These are phyloP conservation scores for Claviceps humidiphila DNA, from an alignment of 2,329 filamentous ascomycete species.

Conservation along the genomic window DNA sequence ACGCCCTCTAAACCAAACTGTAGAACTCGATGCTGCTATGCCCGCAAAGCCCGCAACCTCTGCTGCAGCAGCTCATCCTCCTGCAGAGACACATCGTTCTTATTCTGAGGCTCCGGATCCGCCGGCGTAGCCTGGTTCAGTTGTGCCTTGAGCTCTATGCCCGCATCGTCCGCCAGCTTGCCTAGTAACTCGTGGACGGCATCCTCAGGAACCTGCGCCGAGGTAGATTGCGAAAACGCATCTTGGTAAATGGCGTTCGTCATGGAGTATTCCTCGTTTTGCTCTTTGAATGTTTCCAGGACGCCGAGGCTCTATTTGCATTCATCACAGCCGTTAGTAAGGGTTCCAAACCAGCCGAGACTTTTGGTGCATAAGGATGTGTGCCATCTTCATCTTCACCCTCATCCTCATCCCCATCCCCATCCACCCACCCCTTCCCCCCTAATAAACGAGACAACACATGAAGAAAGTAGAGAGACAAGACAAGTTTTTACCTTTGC, in stretches of 20 bases:
- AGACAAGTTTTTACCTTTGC: slow-evolving; percentile 30
- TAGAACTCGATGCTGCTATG: slow-evolving; percentile 17
- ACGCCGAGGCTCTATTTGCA: slow-evolving; percentile 38
- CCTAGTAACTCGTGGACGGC: slow-evolving; percentile 77
- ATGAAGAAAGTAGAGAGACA: neutral
- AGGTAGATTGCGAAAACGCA: slow-evolving; percentile 64
- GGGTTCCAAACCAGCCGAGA: too few relatives aligned
- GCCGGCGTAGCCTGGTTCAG: slow-evolving; percentile 45
- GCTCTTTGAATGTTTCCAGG: slow-evolving; percentile 46
- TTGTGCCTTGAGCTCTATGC: slow-evolving; percentile 68
- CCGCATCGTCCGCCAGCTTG: slow-evolving; percentile 78
- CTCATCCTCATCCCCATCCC: too few relatives aligned
- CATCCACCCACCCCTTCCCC: too few relatives aligned
- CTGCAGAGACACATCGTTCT: slow-evolving; percentile 58
- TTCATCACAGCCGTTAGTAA: too few relatives aligned
- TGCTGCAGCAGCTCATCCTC: slow-evolving; percentile 64
- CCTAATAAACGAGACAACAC: neutral
- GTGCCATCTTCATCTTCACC: too few relatives aligned
- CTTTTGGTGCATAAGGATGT: too few relatives aligned
- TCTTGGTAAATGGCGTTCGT: slow-evolving; percentile 70
- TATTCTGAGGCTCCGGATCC: slow-evolving; percentile 40
- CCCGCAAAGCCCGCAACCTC: slow-evolving; percentile 41
- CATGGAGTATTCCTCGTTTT: slow-evolving; percentile 52
- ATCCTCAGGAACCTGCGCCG: slow-evolving; percentile 62
- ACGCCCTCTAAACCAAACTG: neutral